Conservation (phyloP, 164 flowering plant genomes). For the Kalanchoe fedtschenkoi region DNA sequence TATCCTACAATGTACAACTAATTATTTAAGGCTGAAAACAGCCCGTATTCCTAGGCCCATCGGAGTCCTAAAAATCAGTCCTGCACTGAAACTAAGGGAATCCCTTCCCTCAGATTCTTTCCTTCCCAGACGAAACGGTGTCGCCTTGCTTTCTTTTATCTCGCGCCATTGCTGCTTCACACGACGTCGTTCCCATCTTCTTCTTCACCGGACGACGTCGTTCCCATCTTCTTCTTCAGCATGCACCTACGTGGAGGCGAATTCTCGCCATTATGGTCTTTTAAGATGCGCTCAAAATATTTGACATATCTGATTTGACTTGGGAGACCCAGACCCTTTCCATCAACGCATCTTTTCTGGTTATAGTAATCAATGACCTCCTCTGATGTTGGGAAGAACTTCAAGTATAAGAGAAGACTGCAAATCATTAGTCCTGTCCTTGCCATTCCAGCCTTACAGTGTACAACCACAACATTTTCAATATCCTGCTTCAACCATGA, state of each 20-base stretch:
- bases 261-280: slow-evolving; percentile 66
- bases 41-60: too few relatives aligned
- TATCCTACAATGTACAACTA: too few relatives aligned
- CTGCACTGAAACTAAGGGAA: too few relatives aligned
- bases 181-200: too few relatives aligned
- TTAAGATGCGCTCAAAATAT: slow-evolving; percentile 67
- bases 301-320: slow-evolving; percentile 99
- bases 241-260: slow-evolving; percentile 85
- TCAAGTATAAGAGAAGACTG: slow-evolving; percentile 77
- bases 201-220: too few relatives aligned
- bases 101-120: too few relatives aligned
- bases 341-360: slow-evolving; percentile 89
- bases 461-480: slow-evolving; percentile 90
- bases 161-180: too few relatives aligned
- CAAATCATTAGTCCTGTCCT: slow-evolving; percentile 97
- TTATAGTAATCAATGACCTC: slow-evolving; percentile 83
- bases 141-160: too few relatives aligned
- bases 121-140: too few relatives aligned
- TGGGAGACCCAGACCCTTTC: slow-evolving; percentile 90
- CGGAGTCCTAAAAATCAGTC: too few relatives aligned
- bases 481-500: slow-evolving; percentile 93
- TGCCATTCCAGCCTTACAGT: slow-evolving; percentile 97
- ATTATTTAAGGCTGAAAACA: too few relatives aligned
- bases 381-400: slow-evolving; percentile 93
- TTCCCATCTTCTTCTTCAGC: too few relatives aligned